Percentiles rank a stretch among this genome's conserved stretches.
Evolutionary conservation across 2,329 filamentous ascomycete species (phyloP).

Genomic region (Diaporthe amygdali): DNA sequence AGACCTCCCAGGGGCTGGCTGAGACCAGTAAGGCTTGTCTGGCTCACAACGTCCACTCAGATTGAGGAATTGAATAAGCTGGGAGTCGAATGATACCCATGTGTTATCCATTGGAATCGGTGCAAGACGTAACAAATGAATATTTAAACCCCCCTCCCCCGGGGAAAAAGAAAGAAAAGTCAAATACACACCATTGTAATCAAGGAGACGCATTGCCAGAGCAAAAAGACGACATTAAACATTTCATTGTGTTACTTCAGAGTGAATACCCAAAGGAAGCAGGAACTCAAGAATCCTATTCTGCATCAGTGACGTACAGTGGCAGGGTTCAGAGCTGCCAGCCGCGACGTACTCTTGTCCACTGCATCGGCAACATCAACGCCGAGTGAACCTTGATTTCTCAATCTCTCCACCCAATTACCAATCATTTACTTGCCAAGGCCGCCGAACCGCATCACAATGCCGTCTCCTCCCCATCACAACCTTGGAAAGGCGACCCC

Average conservation of each 20-base stretch:
- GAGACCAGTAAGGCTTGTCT: background rate
- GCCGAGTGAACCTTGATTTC: background rate
- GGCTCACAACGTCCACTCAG: background rate
- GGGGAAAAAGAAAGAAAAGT: too few relatives aligned
- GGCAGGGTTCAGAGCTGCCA: slow-evolving; percentile 3
- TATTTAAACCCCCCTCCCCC: background rate
- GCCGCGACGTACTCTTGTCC: background rate
- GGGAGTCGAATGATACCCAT: background rate
- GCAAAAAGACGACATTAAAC: too few relatives aligned
- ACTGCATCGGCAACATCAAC: background rate
- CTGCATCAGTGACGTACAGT: background rate
- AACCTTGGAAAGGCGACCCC: background rate
- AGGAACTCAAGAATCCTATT: background rate
- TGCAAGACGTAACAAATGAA: too few relatives aligned
- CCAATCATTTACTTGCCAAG: background rate
- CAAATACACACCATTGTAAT: background rate
- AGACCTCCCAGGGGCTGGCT: background rate
- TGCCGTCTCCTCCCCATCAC: background rate
- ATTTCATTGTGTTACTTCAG: background rate
- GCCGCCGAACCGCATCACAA: background rate
- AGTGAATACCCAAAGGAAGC: background rate
- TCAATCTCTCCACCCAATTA: background rate
- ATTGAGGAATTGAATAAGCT: background rate
- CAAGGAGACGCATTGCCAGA: background rate
- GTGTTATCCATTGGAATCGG: background rate